phyloP scores from a whole-genome alignment of 305 asterid species.

The Rubia peregrina region DNA sequence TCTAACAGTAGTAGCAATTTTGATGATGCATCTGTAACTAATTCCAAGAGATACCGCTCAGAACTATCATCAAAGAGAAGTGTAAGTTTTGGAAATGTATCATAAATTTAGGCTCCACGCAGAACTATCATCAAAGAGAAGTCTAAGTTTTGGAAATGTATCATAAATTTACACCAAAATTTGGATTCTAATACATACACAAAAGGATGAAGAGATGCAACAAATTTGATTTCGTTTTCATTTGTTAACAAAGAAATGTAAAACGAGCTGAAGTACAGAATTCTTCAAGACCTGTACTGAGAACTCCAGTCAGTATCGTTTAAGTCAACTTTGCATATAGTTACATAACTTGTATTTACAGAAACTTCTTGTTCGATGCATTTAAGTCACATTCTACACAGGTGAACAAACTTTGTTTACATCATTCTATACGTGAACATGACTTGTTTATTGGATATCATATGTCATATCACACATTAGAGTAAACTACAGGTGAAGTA shows the following conservation, averaged over 20 bases:
- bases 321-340: background rate
- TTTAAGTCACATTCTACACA: background rate
- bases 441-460: no score
- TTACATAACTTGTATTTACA: slow-evolving; percentile 9
- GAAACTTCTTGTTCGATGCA: background rate
- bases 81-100: slow-evolving; percentile 11
- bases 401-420: background rate
- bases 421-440: background rate
- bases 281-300: background rate
- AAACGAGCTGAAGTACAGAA: background rate
- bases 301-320: background rate
- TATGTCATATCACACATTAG: slow-evolving; percentile 6
- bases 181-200: no score
- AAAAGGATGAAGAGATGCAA: no score
- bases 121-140: slow-evolving; percentile 16
- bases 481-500: slow-evolving; percentile 42
- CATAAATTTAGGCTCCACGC: background rate
- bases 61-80: slow-evolving; percentile 18
- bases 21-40: slow-evolving; percentile 15
- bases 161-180: background rate
- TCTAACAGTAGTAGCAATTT: slow-evolving; percentile 18
- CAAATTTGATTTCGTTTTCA: no score
- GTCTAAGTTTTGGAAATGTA: slow-evolving; percentile 11
- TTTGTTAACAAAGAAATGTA: no score
- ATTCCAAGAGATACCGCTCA: slow-evolving; percentile 20